Base-by-base conservation (phyloP, 2,329 filamentous ascomycete species). In the Fusarium solani-melongenae region DNA sequence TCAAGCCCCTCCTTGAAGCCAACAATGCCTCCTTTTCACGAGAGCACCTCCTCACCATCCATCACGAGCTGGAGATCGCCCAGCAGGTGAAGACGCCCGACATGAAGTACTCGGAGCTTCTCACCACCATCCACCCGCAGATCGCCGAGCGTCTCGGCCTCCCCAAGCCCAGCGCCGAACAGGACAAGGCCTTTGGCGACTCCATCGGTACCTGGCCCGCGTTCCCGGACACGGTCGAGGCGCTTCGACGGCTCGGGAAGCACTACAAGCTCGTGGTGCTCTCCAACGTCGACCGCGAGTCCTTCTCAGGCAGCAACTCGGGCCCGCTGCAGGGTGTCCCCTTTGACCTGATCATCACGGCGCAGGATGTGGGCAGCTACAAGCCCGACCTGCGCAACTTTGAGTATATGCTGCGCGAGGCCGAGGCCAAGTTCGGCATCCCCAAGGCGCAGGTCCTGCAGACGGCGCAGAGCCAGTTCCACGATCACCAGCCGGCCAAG, bases 341-440 rank as follows among this genome's bases (percentile, higher is more conserved):
- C 1, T 87, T 94, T 76, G 91, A 92, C 74, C 84, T 88, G 4
- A 82, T 93, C 39, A 87, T 92, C 77, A 94, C 92, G 0, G 93
- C 92, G 0, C 85, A 94, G 79, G 90, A 93, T 44, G 88, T 94
- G 31, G 92, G 92, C 0, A 88, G 86, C 15, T 94, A 94, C 78
- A 95, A 94, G 82, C 93, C 93, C 0, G 86, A 91, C 73, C 76
- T 84, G 33, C 82, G 83, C 60, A 94, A 94, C 71, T 94, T 94
- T 67, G 85, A 89, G 64, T 90, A 91, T 77, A 85, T 94, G 85
- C 78, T 94, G 6, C 79, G 83, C 12, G 83, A 88, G 56, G 87
- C 89, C 2, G 69, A 87, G 76, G 76, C 82, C 2, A 84, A 86
- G n/a, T 90, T 92, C 74, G 89, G 88, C 0, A 80, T 92, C 0